Evolutionary conservation across 306 rosid species (phyloP).

Genomic region (Prunus persica): Prunus_persica_NCBIv2 NC_034009.1:6807501-6808000

Average conservation of each 20-base stretch:
- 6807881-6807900: neutral
- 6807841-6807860: too few species aligned
- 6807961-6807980: constrained; percentile 33
- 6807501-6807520: constrained; percentile 29
- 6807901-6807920: constrained; percentile 35
- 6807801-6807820: neutral
- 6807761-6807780: constrained; percentile 36
- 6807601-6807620: constrained; percentile 46
- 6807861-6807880: neutral
- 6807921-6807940: constrained; percentile 33
- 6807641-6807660: neutral
- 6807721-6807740: constrained; percentile 35
- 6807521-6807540: constrained; percentile 17
- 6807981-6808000: constrained; percentile 14
- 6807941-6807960: constrained; percentile 29
- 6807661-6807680: neutral
- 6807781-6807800: constrained; percentile 32
- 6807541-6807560: constrained; percentile 32
- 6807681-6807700: neutral
- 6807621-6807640: constrained; percentile 37
- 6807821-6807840: neutral
- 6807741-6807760: constrained; percentile 46
- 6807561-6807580: constrained; percentile 28
- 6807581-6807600: constrained; percentile 26
- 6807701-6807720: neutral